Conservation (phyloP, 164 flowering plant species). For the Saururus chinensis region DNA sequence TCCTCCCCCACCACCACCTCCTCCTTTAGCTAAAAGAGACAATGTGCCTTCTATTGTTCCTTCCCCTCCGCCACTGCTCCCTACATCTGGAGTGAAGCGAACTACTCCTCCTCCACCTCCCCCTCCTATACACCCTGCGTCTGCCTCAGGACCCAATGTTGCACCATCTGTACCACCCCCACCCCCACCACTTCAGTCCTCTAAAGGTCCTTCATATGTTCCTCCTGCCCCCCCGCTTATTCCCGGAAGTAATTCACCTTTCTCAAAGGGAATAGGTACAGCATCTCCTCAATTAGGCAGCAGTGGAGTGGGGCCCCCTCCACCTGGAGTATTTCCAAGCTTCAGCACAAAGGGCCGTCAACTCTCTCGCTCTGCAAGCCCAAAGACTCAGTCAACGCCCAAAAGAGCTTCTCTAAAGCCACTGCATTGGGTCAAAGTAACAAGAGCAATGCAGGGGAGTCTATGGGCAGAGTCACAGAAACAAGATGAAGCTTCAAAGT, state of each 20-base stretch:
- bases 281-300: slow-evolving; percentile 12
- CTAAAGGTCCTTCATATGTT: slow-evolving; percentile 13
- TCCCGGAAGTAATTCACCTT: slow-evolving; percentile 14
- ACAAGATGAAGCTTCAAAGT: slow-evolving; percentile 67
- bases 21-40: neutral
- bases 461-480: slow-evolving; percentile 91
- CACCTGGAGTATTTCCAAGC: slow-evolving; percentile 33
- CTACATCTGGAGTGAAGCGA: neutral
- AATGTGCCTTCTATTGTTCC: neutral
- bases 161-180: slow-evolving; percentile 13
- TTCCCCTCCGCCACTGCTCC: slow-evolving; percentile 10
- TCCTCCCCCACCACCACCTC: slow-evolving; percentile 28
- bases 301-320: slow-evolving; percentile 18
- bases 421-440: slow-evolving; percentile 81
- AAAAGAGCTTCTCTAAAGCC: slow-evolving; percentile 57
- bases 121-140: slow-evolving; percentile 18
- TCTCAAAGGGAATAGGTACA: slow-evolving; percentile 18
- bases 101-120: slow-evolving; percentile 21
- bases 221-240: slow-evolving; percentile 53
- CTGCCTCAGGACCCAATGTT: neutral
- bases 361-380: slow-evolving; percentile 30
- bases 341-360: slow-evolving; percentile 32
- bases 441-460: slow-evolving; percentile 84
- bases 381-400: slow-evolving; percentile 23
- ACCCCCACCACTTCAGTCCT: slow-evolving; percentile 20